Evolutionary conservation across 768 basidiomycete genomes (phyloP).

Genomic region (Suillus alpinus): DNA sequence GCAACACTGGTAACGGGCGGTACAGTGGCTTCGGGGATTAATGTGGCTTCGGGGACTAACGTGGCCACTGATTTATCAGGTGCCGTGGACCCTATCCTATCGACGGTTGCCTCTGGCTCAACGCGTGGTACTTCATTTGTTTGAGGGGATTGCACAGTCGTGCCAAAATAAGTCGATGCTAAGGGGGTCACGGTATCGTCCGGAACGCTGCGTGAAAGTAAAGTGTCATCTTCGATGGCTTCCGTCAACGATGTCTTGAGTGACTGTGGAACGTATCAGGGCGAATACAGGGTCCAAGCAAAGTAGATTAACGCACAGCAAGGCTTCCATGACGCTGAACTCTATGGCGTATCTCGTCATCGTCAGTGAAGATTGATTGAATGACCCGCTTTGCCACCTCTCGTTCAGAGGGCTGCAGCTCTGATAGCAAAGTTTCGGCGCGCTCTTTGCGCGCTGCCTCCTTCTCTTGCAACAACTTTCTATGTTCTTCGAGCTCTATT

Average conservation of each 20-base stretch:
- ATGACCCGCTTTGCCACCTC: slow-evolving; percentile 68
- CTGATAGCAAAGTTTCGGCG: slow-evolving; percentile 54
- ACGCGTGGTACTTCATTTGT: not conserved
- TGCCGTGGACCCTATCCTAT: not conserved
- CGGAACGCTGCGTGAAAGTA: slow-evolving; percentile 25
- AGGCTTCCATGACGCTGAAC: slow-evolving; percentile 59
- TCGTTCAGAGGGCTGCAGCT: slow-evolving; percentile 57
- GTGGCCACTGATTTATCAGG: not conserved
- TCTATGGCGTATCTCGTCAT: slow-evolving; percentile 41
- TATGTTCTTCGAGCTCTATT: slow-evolving; percentile 62
- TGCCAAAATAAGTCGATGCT: slow-evolving; percentile 8
- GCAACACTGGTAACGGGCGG: slow-evolving; percentile 6
- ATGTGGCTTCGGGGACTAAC: slow-evolving; percentile 2
- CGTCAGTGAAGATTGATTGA: slow-evolving; percentile 57
- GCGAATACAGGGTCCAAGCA: not conserved
- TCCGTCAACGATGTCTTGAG: slow-evolving; percentile 45
- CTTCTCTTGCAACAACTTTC: slow-evolving; percentile 55
- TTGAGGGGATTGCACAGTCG: not conserved
- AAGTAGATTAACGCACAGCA: slow-evolving; percentile 40
- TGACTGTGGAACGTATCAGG: slow-evolving; percentile 31
- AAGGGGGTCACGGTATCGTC: slow-evolving; percentile 22
- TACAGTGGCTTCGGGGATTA: no score
- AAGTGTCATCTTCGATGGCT: slow-evolving; percentile 49
- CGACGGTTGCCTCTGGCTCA: not conserved
- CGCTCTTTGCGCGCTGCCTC: slow-evolving; percentile 50